Evolutionary conservation across 1,284 basidiomycete genomes (phyloP).

Genomic region (Trametes pubescens): DNA sequence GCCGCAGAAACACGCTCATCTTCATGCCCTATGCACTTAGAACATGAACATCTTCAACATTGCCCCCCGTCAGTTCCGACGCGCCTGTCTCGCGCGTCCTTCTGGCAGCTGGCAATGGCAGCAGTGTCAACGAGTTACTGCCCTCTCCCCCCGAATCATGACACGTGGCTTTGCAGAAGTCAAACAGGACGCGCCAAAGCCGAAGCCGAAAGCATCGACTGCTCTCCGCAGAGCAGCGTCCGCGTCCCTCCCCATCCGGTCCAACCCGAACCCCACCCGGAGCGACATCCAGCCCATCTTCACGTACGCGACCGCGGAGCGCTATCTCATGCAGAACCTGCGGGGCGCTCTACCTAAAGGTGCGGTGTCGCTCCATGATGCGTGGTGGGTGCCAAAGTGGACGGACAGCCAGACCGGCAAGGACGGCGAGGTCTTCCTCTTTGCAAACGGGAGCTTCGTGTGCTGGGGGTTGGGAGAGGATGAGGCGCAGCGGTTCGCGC

Average conservation of each 20-base stretch:
- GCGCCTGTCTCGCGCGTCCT: constrained; percentile 9
- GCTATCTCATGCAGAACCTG: constrained; percentile 69
- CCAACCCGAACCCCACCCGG: constrained; percentile 81
- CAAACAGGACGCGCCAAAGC: constrained; percentile 41
- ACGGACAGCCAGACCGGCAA: constrained; percentile 55
- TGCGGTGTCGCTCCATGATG: constrained; percentile 69
- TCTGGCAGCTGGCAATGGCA: constrained; percentile 21
- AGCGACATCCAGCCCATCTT: constrained; percentile 77
- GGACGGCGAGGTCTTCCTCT: constrained; percentile 89
- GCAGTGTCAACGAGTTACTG: constrained; percentile 1
- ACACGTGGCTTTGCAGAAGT: constrained; percentile 25
- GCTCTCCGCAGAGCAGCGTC: constrained; percentile 74
- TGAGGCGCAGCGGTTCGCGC: constrained; percentile 76
- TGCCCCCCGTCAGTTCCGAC: constrained; percentile 23
- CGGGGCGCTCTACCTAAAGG: constrained; percentile 59
- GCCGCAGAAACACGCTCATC: neutral
- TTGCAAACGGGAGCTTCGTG: constrained; percentile 86
- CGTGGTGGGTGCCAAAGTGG: constrained; percentile 84
- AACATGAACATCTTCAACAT: constrained; percentile 23
- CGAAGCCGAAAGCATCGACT: constrained; percentile 80
- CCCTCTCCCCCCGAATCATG: constrained; percentile 1
- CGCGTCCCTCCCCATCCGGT: constrained; percentile 79
- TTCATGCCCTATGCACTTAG: too few relatives aligned
- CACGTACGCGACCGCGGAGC: constrained; percentile 80
- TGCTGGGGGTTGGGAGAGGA: constrained; percentile 88